Evolutionary conservation across 371 early-diverging fungal genomes (phyloP), one percentile per base, ranked within the genome.

Genomic region (Cladochytrium tenue): DNA sequence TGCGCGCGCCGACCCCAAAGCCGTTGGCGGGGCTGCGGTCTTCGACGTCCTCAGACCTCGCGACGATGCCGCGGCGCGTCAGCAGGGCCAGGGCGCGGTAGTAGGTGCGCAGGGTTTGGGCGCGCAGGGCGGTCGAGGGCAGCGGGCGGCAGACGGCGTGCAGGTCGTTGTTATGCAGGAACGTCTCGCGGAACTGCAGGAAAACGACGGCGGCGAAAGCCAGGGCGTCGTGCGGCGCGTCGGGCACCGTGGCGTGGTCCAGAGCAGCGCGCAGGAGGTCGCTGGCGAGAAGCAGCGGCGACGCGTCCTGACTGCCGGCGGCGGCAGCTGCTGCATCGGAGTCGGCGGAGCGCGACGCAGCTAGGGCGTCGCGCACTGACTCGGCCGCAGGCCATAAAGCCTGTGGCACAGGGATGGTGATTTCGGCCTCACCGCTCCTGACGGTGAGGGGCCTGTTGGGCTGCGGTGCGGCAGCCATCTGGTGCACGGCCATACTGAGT

Each of bases 371-470:
- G 56, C 91, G 86, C 58, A 93, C 79, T 68, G 89, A 89, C 75
- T 95, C 95, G 62, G 95, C 95, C 50, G 89, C 84, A 20, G 91
- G 92, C 94, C 94, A 95, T 68, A 90, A 88, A 72, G 88, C 87
- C 66, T 88, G 83, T 66, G 93, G 92, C 10, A 94, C 88, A 56
- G 93, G 81, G 66, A 95, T 88, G 43, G 92, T 85, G 68, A 93
- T 83, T 74, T 95, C 93, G 61, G 88, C 85, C 53, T 87, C 81
- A 72, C 87, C 86, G 71, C 89, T 88, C 83, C 89, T 92, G 76
- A 93, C 81, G 70, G 88, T 82, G 57, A 95, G 83, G 67, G 93
- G 93, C 69, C 94, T 91, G 67, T 32, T 43, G 13, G 7, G 43
- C 7, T 43, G 43, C 7, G 43, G 43, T 13, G 43, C 43, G 43